Base-by-base conservation (phyloP, 2,329 filamentous ascomycete genomes). In the Cucurbitaria berberidis region DNA sequence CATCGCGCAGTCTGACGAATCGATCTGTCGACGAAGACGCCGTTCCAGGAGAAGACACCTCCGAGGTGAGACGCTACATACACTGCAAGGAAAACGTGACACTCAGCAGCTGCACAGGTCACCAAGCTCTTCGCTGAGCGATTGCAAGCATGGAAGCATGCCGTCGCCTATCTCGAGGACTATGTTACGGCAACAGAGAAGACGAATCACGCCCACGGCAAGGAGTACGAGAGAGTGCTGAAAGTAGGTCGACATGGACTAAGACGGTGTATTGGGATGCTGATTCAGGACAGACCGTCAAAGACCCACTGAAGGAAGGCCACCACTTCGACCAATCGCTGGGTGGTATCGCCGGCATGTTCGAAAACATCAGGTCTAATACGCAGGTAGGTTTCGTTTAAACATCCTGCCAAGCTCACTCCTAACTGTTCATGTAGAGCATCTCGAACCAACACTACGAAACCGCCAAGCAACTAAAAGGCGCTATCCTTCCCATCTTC, bases 91-190 rank as follows among this genome's bases (percentile, higher is more conserved):
- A 13, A 3, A n/a, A 16, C 10, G 15, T 9, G 9, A 1, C 16
- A 2, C 48, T 62, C 30, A 64, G 13, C 40, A 41, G 4, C 7
- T n/a, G 1, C 0, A 1, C 10, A 49, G 53, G 64, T 76, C 35
- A 81, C 79, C 39, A 80, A 76, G 72, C 83, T 98, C 44, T 88
- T 99, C 60, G 83, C 88, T 49, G 91, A 98, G 80, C 87, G 95
- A 61, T 82, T 99, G 56, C 89, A 90, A 68, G 95, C 95, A 41
- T 99, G 92, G 92, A 98, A 97, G 76, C 93, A 98, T 75, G 91
- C 93, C 56, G 90, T 92, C 58, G 90, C 83, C 51, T 93, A 96
- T 72, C 83, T 99, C 42, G 92, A 98, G 77, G 91, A 96, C 45
- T 99, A 97, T 74, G 83, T 98, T 68, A 81, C 80, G 26, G 87